These are phyloP conservation scores for Aquilaria agallochum DNA, from an alignment of 441 rosid genomes.

Conservation along the genomic window DNA sequence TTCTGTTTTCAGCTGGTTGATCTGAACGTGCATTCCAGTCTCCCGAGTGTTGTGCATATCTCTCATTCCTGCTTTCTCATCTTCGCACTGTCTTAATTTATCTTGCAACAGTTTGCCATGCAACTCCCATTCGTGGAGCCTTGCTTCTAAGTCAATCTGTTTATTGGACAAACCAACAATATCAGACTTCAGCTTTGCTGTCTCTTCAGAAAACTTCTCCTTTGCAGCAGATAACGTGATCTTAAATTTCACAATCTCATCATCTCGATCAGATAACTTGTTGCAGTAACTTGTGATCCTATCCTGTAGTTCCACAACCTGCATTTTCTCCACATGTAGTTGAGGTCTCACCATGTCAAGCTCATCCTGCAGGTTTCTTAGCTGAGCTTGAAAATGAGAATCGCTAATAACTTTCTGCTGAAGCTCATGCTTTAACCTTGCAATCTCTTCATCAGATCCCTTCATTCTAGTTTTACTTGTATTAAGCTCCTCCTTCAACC, in stretches of 20 bases:
- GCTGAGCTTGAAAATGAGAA: slow-evolving; percentile 15
- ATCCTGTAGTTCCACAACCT: slow-evolving; percentile 33
- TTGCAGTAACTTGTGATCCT: slow-evolving; percentile 12
- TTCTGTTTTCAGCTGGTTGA: slow-evolving; percentile 37
- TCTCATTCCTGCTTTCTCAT: slow-evolving; percentile 39
- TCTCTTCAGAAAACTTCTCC: slow-evolving; percentile 37
- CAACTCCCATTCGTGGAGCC: slow-evolving; percentile 36
- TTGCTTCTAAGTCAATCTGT: slow-evolving; percentile 30
- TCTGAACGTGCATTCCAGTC: slow-evolving; percentile 26
- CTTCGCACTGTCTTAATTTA: slow-evolving; percentile 25
- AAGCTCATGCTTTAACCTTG: slow-evolving; percentile 19
- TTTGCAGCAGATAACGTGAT: slow-evolving; percentile 28
- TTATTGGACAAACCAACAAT: slow-evolving; percentile 32
- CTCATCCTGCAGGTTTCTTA: slow-evolving; percentile 26
- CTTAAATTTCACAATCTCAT: slow-evolving; percentile 28
- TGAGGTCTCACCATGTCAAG: slow-evolving; percentile 17
- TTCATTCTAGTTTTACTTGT: slow-evolving; percentile 21
- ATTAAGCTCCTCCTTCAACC: slow-evolving; percentile 30
- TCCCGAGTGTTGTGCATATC: slow-evolving; percentile 21
- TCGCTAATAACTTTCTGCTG: slow-evolving; percentile 7
- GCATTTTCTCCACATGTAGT: slow-evolving; percentile 31
- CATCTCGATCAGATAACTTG: slow-evolving; percentile 27
- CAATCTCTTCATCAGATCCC: slow-evolving; percentile 28
- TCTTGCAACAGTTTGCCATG: slow-evolving; percentile 30
- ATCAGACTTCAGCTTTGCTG: slow-evolving; percentile 35